Conservation (phyloP, 345 rosid species). For the Erysimum cheiranthoides region DNA sequence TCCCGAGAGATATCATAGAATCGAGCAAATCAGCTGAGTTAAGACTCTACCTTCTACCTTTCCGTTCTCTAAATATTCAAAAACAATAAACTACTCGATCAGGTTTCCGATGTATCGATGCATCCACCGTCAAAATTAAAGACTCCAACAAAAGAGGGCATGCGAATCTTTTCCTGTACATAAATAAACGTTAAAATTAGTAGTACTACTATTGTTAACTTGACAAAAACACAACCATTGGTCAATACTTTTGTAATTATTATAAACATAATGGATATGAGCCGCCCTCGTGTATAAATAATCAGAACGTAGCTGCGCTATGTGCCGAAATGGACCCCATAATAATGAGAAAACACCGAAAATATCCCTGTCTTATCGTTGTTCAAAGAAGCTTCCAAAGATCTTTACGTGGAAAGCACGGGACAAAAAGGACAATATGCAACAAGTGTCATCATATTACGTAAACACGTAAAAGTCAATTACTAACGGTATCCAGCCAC, state of each 20-base stretch:
- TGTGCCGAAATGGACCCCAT: neutral
- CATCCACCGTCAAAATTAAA: neutral
- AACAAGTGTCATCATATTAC: conserved; percentile 28
- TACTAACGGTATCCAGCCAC: conserved; percentile 36
- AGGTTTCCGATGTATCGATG: neutral
- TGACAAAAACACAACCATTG: neutral
- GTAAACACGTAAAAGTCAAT: conserved; percentile 33
- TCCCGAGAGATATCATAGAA: too few relatives aligned
- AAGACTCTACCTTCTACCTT: too few relatives aligned
- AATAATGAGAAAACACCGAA: neutral
- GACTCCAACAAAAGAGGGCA: neutral
- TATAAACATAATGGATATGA: neutral
- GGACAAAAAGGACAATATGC: conserved; percentile 5
- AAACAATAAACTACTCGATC: neutral
- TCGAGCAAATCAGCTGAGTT: too few relatives aligned
- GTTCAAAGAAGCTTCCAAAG: neutral
- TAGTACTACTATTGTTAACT: neutral
- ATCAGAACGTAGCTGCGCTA: neutral
- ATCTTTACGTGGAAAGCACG: neutral
- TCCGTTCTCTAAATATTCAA: too few relatives aligned
- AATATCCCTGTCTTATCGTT: neutral
- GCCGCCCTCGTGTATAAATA: conserved; percentile 27
- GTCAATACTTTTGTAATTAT: neutral
- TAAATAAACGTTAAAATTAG: neutral
- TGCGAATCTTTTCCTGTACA: neutral